Base-by-base conservation (phyloP, 768 basidiomycete species). In the Tulasnella sp. region DNA sequence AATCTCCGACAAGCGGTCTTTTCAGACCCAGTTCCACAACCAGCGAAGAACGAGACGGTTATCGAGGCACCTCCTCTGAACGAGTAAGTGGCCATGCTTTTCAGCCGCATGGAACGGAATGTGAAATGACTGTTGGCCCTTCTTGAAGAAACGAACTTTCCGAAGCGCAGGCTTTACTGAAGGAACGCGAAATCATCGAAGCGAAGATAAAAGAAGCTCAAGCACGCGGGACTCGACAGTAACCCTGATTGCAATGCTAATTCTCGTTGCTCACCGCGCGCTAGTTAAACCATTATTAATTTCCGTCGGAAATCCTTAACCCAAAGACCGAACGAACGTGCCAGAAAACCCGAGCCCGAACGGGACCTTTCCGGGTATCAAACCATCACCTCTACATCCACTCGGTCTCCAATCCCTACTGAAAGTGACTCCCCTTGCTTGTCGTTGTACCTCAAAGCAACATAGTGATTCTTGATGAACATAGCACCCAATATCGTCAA, bases 401-500 rank as follows among this genome's bases (percentile, higher is more conserved):
- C 23, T n/a, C 75, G 48, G 23, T 76, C 51, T 55, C 75, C 75
- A 61, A 76, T 46, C 55, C 75, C 75, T n/a, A 69, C 75, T n/a
- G 75, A 76, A 23, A 76, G 32, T 15, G 51, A 57, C 29, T 26
- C 75, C 18, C 61, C 75, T 16, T 6, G 37, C 23, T 15, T 42
- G 32, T 74, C 73, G 29, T 76, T 76, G 57, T 76, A 76, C 23
- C 55, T 57, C 46, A 76, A 29, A 9, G 55, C 75, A 20, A 76
- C 35, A 39, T 76, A 76, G 26, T 76, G 46, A 18, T 61, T 76
- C 75, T 76, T 76, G 75, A 76, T 61, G 32, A 76, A 76, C 75
- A 76, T 76, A 11, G 46, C 51, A 20, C 75, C 75, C 37, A 76
- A 35, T 23, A 76, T 51, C n/a, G 75, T 76, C 32, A 76, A 76